Base-by-base conservation (phyloP, 768 basidiomycete genomes). In the Erythrobasidium yunnanense region DNA sequence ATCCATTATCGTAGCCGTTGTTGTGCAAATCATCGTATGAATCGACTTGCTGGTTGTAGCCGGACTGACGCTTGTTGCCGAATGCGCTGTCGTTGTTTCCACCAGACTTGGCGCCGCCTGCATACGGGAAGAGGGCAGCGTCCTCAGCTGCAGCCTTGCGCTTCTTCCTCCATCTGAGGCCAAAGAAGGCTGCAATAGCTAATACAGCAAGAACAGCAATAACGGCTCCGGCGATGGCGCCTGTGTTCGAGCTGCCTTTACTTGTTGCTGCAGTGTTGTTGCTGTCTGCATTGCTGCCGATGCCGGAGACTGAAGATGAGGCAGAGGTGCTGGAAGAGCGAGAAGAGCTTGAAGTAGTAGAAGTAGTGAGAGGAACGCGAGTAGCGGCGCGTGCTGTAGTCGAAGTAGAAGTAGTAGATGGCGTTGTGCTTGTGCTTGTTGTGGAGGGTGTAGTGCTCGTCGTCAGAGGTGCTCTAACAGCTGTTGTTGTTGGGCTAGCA, bases 31-130 rank as follows among this genome's bases (percentile, higher is more conserved):
- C 60, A 23, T 63, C 60, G 42, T 47, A 50, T 2, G 47, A 50
- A 33, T 63, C 46, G 27, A 63, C 38, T 5, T 47, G 60, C 49
- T 63, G 60, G n/a, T 49, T 51, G 49, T 63, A 63, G n/a, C 58
- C 58, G 18, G 42, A 17, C 6, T 32, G 25, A n/a, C 49, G 42
- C 6, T 51, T 49, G 27, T 34, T 51, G 11, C 49, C 49, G 25
- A 8, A 51, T 23, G 49, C 11, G 49, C 49, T 23, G 11, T 8
- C 49, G 33, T 30, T 34, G 34, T 32, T 32, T 1, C 47, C 60
- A 30, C 25, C 8, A 6, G 45, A n/a, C 17, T n/a, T 29, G n/a
- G 4, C 49, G 13, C 46, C 60, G 13, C 11, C 60, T 8, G 38
- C 56, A 50, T 49, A 30, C 13, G 27, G 23, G 23, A 49, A 63